Evolutionary conservation across 768 basidiomycete genomes (phyloP).

Genomic region (Goffeauzyma gilvescens): DNA sequence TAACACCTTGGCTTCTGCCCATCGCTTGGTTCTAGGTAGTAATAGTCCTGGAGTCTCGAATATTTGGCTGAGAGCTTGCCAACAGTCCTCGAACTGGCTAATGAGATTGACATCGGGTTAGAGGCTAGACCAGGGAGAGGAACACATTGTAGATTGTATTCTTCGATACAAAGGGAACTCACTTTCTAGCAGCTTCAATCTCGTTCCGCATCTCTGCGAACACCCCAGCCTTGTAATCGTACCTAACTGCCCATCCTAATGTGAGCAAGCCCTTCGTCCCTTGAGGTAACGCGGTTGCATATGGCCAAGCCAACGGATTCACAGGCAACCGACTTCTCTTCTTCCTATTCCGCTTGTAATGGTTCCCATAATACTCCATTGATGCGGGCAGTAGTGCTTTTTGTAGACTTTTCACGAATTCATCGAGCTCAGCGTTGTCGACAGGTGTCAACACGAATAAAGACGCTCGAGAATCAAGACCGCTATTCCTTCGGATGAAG

Average conservation of each 20-base stretch:
- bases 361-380: conserved; percentile 76
- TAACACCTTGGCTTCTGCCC: conserved; percentile 95
- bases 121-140: neutral
- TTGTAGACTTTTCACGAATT: conserved; percentile 77
- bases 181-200: conserved; percentile 82
- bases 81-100: conserved; percentile 89
- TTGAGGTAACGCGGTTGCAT: conserved; percentile 1
- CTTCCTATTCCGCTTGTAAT: conserved; percentile 74
- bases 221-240: conserved; percentile 92
- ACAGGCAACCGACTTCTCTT: conserved; percentile 52
- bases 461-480: conserved; percentile 74
- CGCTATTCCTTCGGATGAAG: conserved; percentile 67
- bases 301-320: conserved; percentile 36
- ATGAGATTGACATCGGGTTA: neutral
- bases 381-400: conserved; percentile 75
- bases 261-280: conserved; percentile 46
- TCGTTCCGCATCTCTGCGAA: conserved; percentile 92
- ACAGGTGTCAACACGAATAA: conserved; percentile 91
- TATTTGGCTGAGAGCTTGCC: conserved; percentile 63
- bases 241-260: conserved; percentile 87
- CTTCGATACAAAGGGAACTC: too few relatives aligned
- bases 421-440: conserved; percentile 57
- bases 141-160: neutral
- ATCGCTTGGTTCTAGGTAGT: conserved; percentile 82
- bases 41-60: conserved; percentile 70